Evolutionary conservation across 169 alveolate species (phyloP), one percentile per base, ranked within the genome.

Genomic region (Cryptosporidium baileyi): DNA sequence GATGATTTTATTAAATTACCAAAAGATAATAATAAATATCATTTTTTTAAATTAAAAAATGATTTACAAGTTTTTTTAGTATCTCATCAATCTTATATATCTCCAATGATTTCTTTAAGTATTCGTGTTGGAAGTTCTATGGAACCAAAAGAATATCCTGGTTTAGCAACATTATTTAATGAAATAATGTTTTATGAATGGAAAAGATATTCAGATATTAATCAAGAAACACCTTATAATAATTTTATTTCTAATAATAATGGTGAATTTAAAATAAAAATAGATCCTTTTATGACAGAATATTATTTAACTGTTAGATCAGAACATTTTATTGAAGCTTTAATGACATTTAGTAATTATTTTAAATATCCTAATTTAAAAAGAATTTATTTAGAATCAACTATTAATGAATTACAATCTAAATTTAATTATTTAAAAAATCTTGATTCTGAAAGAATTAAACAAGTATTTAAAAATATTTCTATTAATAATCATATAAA

Each of bases 41-140:
- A 57, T 15, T 74, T 74, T 38, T 38, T 74, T 19, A 24, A 44
- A 11, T 41, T 74, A 38, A 57, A 57, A 34, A 74, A 74, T 28
- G 67, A 57, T 2, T 52, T 74, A 19, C 85, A 74, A 30, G 74
- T 74, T 13, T 74, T 74, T 22, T 45, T 74, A 7, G 85, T 74
- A n/a, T 74, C 85, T 1, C 51, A 74, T 1, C 17, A 36, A n/a
- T 54, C 65, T 13, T n/a, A 5, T 38, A n/a, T 8, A 7, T 54
- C 24, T 40, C 36, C 85, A 17, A 22, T 60, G 6, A 28, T 57
- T 17, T 26, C 85, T 24, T 24, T 74, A 36, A 54, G 74, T n/a
- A 67, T 74, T 74, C 32, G 85, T 36, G 85, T 59, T 17, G 85
- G 85, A 4, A 74, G 74, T 22, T 74, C 51, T 1, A 74, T 74